Base-by-base conservation (phyloP, 345 rosid species). In the Toxicodendron radicans region DNA sequence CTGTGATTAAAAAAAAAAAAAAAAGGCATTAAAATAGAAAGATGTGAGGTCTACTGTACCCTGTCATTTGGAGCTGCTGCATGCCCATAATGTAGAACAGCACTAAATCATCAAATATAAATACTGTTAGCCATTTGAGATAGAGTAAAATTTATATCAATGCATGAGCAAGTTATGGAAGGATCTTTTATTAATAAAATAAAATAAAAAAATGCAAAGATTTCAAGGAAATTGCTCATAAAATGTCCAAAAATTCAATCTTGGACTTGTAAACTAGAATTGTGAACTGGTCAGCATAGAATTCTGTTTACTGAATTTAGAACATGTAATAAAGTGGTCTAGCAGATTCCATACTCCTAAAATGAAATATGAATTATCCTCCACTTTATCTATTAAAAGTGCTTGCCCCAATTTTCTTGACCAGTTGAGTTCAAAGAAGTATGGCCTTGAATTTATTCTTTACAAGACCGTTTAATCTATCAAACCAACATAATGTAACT, bases 21-120 rank as follows among this genome's bases (percentile, higher is more conserved):
- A 21, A 32, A 14, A 49, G 51, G 32, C 10, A 61, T 43, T 7
- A 75, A 35, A 73, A 71, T 52, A 64, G 11, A 76, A 58, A 45
- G 38, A 52, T 2, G 30, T 27, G 54, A 52, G 27, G 58, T 58
- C 24, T 49, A 78, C 14, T 51, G 12, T 88, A 92, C 97, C 97
- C 81, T 83, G 75, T 94, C 98, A 88, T 94, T 94, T 73, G 97
- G 97, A 83, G 98, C 98, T n/a, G 97, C 97, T 45, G 97, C 97
- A 83, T 94, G 98, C 72, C 98, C 98, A 78, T 94, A 92, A 79
- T 94, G 97, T 64, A 94, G 95, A 84, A 92, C 97, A 77, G 98
- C 88, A 84, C 98, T 94, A 84, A 70, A 76, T 10, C 60, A 77
- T 16, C 38, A 75, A 70, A 80, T 17, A 73, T 41, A 10, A 65